A percentile compares a stretch with the other conserved stretches of the same genome.
These are phyloP conservation scores for Cladosporium sp. DNA, from an alignment of 2,329 filamentous ascomycete species.

Conservation along the genomic window DNA sequence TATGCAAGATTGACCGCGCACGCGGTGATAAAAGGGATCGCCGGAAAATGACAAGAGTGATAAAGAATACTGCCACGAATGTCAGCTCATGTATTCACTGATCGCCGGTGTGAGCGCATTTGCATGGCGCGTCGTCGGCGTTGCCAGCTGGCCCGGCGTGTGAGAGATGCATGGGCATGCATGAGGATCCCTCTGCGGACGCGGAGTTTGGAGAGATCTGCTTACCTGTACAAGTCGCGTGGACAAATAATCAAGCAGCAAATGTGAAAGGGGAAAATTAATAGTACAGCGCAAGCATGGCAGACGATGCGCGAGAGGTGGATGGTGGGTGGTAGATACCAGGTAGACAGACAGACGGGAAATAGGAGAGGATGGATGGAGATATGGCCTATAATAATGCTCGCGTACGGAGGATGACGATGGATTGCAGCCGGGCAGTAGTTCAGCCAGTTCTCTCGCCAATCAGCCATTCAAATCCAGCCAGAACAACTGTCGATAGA, in stretches of 20 bases:
- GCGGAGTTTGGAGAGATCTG: not conserved
- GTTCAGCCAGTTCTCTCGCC: too few relatives aligned
- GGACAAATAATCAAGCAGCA: not conserved
- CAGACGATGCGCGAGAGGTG: not conserved
- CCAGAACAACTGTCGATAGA: too few relatives aligned
- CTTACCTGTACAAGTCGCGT: conserved; percentile 10
- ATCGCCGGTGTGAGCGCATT: not conserved
- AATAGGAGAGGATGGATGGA: too few relatives aligned
- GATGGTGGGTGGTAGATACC: too few relatives aligned
- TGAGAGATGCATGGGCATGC: too few relatives aligned
- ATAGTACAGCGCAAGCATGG: conserved; percentile 7
- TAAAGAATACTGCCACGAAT: conserved; percentile 6
- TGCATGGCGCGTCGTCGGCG: not conserved
- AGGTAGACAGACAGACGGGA: too few relatives aligned
- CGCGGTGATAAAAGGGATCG: conserved; percentile 1
- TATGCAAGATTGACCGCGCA: conserved; percentile 3
- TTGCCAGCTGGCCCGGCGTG: conserved; percentile 6
- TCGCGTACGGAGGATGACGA: too few relatives aligned
- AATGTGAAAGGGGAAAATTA: conserved; percentile 3
- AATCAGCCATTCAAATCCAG: too few relatives aligned
- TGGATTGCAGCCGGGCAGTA: too few relatives aligned
- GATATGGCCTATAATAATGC: too few relatives aligned
- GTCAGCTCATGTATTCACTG: conserved; percentile 4
- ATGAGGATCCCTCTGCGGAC: conserved; percentile 6
- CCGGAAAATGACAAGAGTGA: not conserved